Base-by-base conservation (phyloP, 164 flowering plant species). In the Vitis rotundifolia region DNA sequence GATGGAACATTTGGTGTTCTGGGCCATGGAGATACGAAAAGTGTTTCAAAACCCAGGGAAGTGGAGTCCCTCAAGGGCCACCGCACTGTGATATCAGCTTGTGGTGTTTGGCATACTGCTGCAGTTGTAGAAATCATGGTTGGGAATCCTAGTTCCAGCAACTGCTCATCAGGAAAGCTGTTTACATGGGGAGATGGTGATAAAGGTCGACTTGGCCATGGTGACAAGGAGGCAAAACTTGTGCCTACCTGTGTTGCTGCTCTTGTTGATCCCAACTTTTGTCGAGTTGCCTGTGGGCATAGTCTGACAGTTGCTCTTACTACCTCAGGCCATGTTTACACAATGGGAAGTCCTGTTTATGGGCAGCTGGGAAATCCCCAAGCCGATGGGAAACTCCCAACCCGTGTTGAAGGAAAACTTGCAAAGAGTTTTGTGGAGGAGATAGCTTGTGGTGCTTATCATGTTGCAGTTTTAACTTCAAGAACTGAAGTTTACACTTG, bases 91-190 rank as follows among this genome's bases (percentile, higher is more conserved):
- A 85, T 93, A 74, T 98, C 95, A 55, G 90, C 98, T 71, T 95
- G 98, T 89, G 99, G 99, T 68, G 97, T 93, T 70, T 95, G 99
- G 99, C 99, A 95, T 79, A 93, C 99, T 78, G 99, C 99, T 75
- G 99, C 99, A 1, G 95, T 95, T 82, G 91, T 95, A 51, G 99
- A 95, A 83, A 91, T 93, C 75, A 90, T 95, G 99, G 97, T 86
- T 68, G 99, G 97, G 56, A 90, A 85, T 75, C 87, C 98, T 22
- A 91, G 98, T 79, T 91, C 98, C 26, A 91, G 98, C 78, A 93
- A 91, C 71, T 90, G 94, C 75, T 95, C 98, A 59, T 93, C 93
- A 14, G 99, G 96, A 49, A 95, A 90, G 81, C 86, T 95, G 14
- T 93, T 95, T 72, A 95, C 98, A 0, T 95, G 99, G 99, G 99